A percentile compares a stretch with the other conserved stretches of the same genome.
Evolutionary conservation across 495 filamentous ascomycete species (phyloP).

Genomic region (Lophiotrema nucula): DNA sequence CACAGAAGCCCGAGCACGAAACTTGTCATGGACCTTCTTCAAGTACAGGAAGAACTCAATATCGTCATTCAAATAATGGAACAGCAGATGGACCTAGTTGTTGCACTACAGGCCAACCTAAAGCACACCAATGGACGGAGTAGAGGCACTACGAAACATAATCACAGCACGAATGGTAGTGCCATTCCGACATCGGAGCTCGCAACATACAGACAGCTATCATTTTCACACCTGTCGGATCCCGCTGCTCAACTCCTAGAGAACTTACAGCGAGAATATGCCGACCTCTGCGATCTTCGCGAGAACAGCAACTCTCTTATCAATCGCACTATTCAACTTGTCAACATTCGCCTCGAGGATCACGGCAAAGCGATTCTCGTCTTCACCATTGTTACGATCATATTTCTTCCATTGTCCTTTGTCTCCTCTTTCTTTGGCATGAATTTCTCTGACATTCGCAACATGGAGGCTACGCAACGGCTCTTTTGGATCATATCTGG

Average conservation of each 20-base stretch:
- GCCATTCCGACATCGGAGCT: slow-evolving; percentile 15
- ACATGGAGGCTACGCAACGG: slow-evolving; percentile 39
- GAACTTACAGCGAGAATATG: slow-evolving; percentile 41
- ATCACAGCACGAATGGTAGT: neutral
- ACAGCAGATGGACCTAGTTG: slow-evolving; percentile 42
- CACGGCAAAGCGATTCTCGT: slow-evolving; percentile 46
- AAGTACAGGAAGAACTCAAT: slow-evolving; percentile 44
- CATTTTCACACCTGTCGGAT: slow-evolving; percentile 35
- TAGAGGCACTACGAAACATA: neutral
- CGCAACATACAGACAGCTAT: slow-evolving; percentile 35
- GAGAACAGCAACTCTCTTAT: slow-evolving; percentile 44
- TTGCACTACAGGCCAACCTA: slow-evolving; percentile 24
- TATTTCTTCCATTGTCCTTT: slow-evolving; percentile 46
- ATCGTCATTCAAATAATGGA: slow-evolving; percentile 44
- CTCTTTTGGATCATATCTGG: slow-evolving; percentile 44
- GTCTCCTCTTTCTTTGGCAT: slow-evolving; percentile 46
- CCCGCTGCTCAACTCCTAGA: slow-evolving; percentile 40
- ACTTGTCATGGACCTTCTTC: slow-evolving; percentile 44
- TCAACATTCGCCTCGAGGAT: slow-evolving; percentile 46
- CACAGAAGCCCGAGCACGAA: slow-evolving; percentile 43
- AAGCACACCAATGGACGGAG: neutral
- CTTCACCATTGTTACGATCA: slow-evolving; percentile 46
- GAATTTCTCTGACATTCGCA: slow-evolving; percentile 46
- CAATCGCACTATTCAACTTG: slow-evolving; percentile 44
- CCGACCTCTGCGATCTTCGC: slow-evolving; percentile 40